These are phyloP conservation scores for Xylaria telfairii DNA, from an alignment of 495 filamentous ascomycete species.

Conservation along the genomic window DNA sequence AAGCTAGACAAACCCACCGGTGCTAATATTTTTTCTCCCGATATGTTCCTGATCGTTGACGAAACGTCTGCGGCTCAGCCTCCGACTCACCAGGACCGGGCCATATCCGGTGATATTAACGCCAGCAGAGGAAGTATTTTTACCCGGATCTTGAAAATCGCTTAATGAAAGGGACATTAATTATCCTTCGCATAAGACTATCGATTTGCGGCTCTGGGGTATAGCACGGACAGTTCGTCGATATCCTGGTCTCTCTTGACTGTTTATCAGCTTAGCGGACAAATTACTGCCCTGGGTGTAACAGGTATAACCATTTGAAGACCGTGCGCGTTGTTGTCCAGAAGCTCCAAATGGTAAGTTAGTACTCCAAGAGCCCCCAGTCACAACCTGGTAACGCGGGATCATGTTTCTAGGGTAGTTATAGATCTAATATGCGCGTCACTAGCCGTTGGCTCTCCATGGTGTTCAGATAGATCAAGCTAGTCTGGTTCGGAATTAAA, in stretches of 20 bases:
- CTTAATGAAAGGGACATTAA: not conserved
- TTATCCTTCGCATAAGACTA: not conserved
- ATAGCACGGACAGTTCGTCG: not conserved
- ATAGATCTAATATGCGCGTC: not conserved
- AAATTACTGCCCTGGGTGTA: not conserved
- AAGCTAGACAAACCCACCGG: not conserved
- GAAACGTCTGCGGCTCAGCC: not conserved
- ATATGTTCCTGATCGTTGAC: not conserved
- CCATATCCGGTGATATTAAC: conserved; percentile 2
- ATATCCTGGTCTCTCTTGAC: not conserved
- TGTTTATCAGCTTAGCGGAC: not conserved
- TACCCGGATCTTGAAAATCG: not conserved
- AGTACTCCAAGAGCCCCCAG: not conserved
- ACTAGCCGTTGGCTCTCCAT: not conserved
- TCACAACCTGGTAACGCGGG: not conserved
- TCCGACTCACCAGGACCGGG: not conserved
- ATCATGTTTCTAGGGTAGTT: not conserved
- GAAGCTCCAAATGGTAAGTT: not conserved
- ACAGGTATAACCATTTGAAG: not conserved
- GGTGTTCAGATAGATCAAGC: not conserved
- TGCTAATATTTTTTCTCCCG: not conserved
- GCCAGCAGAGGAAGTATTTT: conserved; percentile 9
- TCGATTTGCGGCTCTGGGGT: not conserved
- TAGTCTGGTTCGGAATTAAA: not conserved
- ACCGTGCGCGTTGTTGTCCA: not conserved